A percentile compares a stretch with the other conserved stretches of the same genome.
Evolutionary conservation across 768 basidiomycete species (phyloP).

Genomic region (Asterophora lycoperdoides): DNA sequence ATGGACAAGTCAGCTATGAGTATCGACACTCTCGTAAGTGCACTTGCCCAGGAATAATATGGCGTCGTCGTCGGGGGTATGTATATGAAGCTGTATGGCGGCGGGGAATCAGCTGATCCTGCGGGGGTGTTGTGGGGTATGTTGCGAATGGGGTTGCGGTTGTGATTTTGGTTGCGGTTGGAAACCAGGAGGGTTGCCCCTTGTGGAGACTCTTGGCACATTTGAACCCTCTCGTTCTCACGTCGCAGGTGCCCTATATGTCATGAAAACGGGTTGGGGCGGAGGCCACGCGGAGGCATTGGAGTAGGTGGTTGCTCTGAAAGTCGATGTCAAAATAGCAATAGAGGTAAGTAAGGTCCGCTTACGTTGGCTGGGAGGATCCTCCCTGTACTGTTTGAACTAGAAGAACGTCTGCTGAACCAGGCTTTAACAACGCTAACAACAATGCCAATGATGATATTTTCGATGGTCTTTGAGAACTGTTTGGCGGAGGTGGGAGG

Average conservation of each 20-base stretch:
- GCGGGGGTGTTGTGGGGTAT: not conserved
- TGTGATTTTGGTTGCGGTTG: no score
- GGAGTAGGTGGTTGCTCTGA: no score
- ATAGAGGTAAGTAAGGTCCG: not conserved
- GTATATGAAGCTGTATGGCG: not conserved
- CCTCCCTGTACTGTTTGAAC: no score
- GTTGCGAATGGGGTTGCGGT: no score
- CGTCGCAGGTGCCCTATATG: not conserved
- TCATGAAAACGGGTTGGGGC: no score
- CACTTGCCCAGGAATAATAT: no score
- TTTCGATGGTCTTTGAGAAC: not conserved
- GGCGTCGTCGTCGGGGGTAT: not conserved
- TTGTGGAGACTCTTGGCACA: not conserved
- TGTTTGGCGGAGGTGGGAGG: not conserved
- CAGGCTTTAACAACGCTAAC: not conserved
- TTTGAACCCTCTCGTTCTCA: not conserved
- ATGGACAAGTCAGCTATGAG: no score
- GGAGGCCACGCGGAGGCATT: no score
- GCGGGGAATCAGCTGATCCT: constrained; percentile 7
- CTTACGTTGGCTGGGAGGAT: no score
- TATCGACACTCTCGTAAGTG: no score
- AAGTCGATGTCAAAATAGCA: not conserved
- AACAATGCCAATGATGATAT: not conserved
- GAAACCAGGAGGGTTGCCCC: no score
- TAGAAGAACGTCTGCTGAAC: no score